These are phyloP conservation scores for Dorcoceras hygrometricum DNA, from an alignment of 257 asterid species.

Conservation along the genomic window DNA sequence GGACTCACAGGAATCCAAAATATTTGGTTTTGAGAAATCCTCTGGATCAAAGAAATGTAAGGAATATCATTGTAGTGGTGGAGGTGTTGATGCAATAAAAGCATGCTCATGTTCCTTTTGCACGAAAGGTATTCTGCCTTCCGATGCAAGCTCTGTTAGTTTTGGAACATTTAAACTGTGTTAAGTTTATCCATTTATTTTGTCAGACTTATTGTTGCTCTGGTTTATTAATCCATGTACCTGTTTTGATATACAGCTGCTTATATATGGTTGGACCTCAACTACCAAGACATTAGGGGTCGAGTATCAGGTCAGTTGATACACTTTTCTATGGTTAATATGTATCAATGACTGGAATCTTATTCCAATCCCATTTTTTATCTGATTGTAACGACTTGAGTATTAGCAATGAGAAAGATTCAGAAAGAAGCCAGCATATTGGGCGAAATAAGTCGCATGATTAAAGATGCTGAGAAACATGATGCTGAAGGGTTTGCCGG, in stretches of 20 bases:
- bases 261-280: conserved; percentile 77
- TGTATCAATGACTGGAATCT: not conserved
- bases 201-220: conserved; percentile 5
- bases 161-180: not conserved
- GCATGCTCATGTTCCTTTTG: conserved; percentile 78
- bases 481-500: conserved; percentile 23
- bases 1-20: conserved; percentile 74
- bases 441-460: conserved; percentile 50
- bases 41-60: conserved; percentile 34
- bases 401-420: conserved; percentile 58
- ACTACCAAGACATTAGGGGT: conserved; percentile 73
- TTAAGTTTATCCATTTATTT: not conserved
- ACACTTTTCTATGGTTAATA: not conserved
- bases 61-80: conserved; percentile 32
- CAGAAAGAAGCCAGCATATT: conserved; percentile 72
- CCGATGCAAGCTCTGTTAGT: conserved; percentile 6
- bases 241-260: conserved; percentile 54
- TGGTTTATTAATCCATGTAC: conserved; percentile 22
- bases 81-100: conserved; percentile 43
- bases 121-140: conserved; percentile 55
- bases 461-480: conserved; percentile 29
- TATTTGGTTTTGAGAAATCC: conserved; percentile 42
- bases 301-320: conserved; percentile 59
- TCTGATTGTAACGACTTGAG: conserved; percentile 3
- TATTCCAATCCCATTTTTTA: not conserved